Evolutionary conservation across 257 asterid genomes (phyloP), one percentile per base, ranked within the genome.

Genomic region (Primulina tabacum): DNA sequence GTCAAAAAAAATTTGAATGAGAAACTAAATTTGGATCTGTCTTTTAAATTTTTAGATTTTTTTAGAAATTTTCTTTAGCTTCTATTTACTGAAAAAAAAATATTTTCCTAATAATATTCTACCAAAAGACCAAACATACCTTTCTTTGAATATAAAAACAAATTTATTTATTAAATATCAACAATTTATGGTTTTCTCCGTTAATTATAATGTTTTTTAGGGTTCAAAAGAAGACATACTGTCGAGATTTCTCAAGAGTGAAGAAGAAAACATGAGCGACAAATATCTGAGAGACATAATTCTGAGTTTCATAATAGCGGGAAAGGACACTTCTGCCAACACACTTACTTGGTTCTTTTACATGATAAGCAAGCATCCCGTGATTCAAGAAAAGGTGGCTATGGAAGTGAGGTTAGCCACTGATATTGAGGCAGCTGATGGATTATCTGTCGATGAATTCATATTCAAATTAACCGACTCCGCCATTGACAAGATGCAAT

Each of bases 271-370:
- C 67, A 71, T 71, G 81, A 77, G 81, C 17, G 79, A 87, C 68
- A 61, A 72, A 80, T 87, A 79, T 77, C 33, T 87, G 78, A 73
- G 84, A 7, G 83, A 87, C 67, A 82, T 82, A 40, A 87, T 81
- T 60, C 76, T 82, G 34, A 84, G 79, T 74, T 84, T 87, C 67
- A 74, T 82, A 37, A 79, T 82, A 63, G 92, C 89, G 0, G 88
- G 93, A 28, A 87, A 87, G 77, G 88, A 87, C 77, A 71, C 88
- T 8, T 84, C 88, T 64, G 85, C 87, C 16, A 71, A 71, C 71
- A 71, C 87, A 7, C 85, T 84, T 17, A 73, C 88, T 30, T 87
- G 93, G 93, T 84, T 87, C 81, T 60, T 83, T n/a, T 87, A 85
- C 73, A 70, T 80, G 85, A 69, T 87, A 55, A 85, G 94, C 71